These are phyloP conservation scores for Gossypium gossypioides DNA, from an alignment of 441 rosid species.

Conservation along the genomic window DNA sequence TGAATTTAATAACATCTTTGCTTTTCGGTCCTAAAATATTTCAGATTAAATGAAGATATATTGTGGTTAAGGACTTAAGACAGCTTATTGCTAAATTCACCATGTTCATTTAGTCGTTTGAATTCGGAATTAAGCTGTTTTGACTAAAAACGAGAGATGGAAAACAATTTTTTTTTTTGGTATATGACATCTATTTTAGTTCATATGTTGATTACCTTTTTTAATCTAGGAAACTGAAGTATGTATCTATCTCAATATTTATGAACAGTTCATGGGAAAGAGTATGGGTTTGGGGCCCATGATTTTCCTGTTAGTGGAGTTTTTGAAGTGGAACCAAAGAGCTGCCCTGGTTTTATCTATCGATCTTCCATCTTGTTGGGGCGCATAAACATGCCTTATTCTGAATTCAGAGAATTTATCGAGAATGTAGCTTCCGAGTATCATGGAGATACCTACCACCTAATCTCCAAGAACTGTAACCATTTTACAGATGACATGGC, in stretches of 20 bases:
- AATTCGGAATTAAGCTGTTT: background rate
- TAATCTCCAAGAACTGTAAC: slow-evolving; percentile 76
- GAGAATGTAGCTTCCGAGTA: slow-evolving; percentile 57
- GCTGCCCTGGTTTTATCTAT: slow-evolving; percentile 63
- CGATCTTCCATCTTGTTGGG: slow-evolving; percentile 50
- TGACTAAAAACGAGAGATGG: background rate
- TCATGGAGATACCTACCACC: slow-evolving; percentile 77
- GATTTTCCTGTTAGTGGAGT: slow-evolving; percentile 73
- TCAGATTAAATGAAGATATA: background rate
- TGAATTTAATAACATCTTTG: background rate
- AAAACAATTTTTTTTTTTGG: background rate
- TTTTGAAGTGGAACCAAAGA: slow-evolving; percentile 71
- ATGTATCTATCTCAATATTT: background rate
- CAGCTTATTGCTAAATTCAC: background rate
- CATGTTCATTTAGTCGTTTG: background rate
- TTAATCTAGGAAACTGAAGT: background rate
- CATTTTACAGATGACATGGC: slow-evolving; percentile 63
- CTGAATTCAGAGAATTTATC: slow-evolving; percentile 47
- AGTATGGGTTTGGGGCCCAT: slow-evolving; percentile 78
- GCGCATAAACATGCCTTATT: slow-evolving; percentile 31
- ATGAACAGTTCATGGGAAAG: slow-evolving; percentile 63
- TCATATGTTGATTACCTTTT: background rate
- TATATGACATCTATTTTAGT: background rate
- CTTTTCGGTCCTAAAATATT: background rate
- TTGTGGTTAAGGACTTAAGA: background rate